Evolutionary conservation across 768 basidiomycete species (phyloP), one percentile per base, ranked within the genome.

Genomic region (Megacollybia marginata): DNA sequence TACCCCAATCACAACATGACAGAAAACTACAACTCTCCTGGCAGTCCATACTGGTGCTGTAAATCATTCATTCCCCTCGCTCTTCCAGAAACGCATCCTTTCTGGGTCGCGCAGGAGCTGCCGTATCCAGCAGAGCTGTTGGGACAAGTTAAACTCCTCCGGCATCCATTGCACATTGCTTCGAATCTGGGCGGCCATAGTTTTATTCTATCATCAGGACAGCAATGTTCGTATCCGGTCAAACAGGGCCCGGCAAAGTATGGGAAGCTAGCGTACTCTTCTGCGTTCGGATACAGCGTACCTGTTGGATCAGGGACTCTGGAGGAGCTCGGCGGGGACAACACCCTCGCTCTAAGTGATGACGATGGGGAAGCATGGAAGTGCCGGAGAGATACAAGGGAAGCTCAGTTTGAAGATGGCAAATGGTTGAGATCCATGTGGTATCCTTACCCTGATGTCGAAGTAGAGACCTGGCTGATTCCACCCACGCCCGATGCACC

Each of bases 41-140:
- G 85, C 16, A 86, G 83, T 20, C 82, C 83, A 2, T 90, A 88
- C 65, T 88, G 86, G 87, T 84, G 81, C 59, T 87, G 84, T 69
- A 86, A 88, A 59, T 81, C 83, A 1, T 88, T 90, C 62, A 70
- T 83, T 35, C 63, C 82, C 6, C 75, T 88, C 13, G 70, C 84
- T 6, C 71, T 86, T 3, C 78, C 83, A 2, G 72, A 76, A 13
- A 69, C 72, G 1, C 85, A 88, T 62, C 82, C 83, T 1, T 88
- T 88, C 73, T 90, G 85, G 87, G 57, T 75, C 0, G 67, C 78
- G 1, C 56, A 69, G n/a, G 86, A 88, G 60, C 81, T 84, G 50
- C 73, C 78, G 4, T 85, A 81, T 63, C 87, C 85, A 0, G 52
- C 54, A 13, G 63, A 68, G 5, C 62, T 79, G 31, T 66, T 70